Percentiles rank a stretch among this genome's conserved stretches.
Evolutionary conservation across 805 yeast genomes (phyloP).

Genomic region (Lipomyces yamanashiensis): DNA sequence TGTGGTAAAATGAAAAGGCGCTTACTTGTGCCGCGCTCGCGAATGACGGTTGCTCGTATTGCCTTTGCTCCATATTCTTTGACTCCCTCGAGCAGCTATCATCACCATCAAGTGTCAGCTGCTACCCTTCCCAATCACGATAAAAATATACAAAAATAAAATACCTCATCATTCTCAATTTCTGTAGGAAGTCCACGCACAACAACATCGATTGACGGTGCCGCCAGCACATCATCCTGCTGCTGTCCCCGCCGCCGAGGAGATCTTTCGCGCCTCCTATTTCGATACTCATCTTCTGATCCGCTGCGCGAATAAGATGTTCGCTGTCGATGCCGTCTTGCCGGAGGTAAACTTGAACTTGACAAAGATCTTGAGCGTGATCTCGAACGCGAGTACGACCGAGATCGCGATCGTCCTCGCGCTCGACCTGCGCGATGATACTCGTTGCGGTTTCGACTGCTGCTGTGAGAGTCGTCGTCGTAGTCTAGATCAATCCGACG

Average conservation of each 20-base stretch:
- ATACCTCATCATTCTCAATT: conserved; percentile 1
- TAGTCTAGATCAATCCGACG: background rate
- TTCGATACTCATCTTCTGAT: background rate
- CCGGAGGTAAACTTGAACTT: conserved; percentile 11
- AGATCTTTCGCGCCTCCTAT: conserved; percentile 1
- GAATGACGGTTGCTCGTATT: conserved; percentile 21
- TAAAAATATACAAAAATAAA: background rate
- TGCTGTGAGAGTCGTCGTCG: conserved; percentile 9
- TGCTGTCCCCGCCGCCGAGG: background rate
- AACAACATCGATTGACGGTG: conserved; percentile 2
- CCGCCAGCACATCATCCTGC: background rate
- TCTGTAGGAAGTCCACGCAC: conserved; percentile 6
- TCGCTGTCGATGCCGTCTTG: background rate
- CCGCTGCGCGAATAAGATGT: background rate
- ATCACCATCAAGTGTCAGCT: background rate
- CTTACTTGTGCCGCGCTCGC: conserved; percentile 29
- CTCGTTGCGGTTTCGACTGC: background rate
- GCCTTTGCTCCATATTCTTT: conserved; percentile 9
- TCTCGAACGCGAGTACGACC: conserved; percentile 15
- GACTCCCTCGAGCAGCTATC: conserved; percentile 11
- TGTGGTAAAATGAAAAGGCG: background rate
- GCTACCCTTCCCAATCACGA: background rate
- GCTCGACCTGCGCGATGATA: background rate
- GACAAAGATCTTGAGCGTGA: conserved; percentile 15
- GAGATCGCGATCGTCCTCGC: conserved; percentile 1